Percentiles rank a stretch among this genome's conserved stretches.
Evolutionary conservation across 495 filamentous ascomycete genomes (phyloP).

Genomic region (Ramalina peruviana): DNA sequence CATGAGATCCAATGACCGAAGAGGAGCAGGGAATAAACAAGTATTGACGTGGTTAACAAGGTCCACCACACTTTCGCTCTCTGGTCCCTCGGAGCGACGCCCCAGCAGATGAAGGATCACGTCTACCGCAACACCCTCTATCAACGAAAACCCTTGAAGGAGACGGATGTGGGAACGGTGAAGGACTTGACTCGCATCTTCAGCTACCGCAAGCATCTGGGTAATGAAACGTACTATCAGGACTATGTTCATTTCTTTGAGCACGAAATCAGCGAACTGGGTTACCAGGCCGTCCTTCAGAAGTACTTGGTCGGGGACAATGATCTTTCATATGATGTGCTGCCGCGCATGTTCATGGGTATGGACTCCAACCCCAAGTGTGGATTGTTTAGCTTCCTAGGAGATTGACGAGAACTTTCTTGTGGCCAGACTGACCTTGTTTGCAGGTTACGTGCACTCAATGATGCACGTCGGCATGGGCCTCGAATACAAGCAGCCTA

Average conservation of each 20-base stretch:
- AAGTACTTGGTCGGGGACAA: conserved; percentile 5
- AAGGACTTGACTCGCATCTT: neutral
- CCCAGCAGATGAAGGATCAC: conserved; percentile 1
- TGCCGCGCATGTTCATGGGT: conserved; percentile 4
- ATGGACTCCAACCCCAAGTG: too few relatives aligned
- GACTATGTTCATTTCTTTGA: conserved; percentile 3
- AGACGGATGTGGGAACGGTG: neutral
- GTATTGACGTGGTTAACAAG: neutral
- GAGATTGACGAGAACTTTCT: too few relatives aligned
- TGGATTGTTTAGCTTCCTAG: too few relatives aligned
- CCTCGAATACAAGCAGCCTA: conserved; percentile 9
- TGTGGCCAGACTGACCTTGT: neutral
- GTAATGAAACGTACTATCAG: neutral
- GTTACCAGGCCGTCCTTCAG: conserved; percentile 2
- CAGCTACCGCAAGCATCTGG: neutral
- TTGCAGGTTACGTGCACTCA: conserved; percentile 8
- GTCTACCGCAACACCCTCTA: conserved; percentile 1
- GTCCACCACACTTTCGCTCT: conserved; percentile 5
- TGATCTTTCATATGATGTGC: conserved; percentile 2
- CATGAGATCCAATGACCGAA: too few relatives aligned
- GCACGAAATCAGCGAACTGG: conserved; percentile 4
- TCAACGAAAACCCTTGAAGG: neutral
- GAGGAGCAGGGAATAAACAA: too few relatives aligned
- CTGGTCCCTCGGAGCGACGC: conserved; percentile 2
- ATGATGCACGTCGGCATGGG: conserved; percentile 12